A percentile compares a stretch with the other conserved stretches of the same genome.
Evolutionary conservation across 345 rosid genomes (phyloP).

Genomic region (Populus davidiana): DNA sequence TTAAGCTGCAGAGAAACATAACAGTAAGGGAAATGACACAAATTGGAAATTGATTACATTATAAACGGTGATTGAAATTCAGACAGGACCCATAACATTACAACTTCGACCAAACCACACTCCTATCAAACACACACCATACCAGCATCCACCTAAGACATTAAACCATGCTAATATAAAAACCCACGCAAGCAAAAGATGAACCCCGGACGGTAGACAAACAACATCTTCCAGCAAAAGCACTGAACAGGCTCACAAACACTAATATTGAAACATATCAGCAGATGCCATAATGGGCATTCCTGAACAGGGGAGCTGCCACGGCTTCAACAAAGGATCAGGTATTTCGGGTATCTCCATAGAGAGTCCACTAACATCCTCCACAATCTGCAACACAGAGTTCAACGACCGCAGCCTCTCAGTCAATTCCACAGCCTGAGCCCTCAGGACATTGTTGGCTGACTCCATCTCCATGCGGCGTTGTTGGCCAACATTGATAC

Average conservation of each 20-base stretch:
- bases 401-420: conserved; percentile 53
- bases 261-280: conserved; percentile 36
- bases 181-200: neutral
- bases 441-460: conserved; percentile 61
- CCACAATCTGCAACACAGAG: conserved; percentile 57
- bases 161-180: too few relatives aligned
- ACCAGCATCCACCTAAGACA: neutral
- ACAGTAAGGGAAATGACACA: neutral
- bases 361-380: conserved; percentile 48
- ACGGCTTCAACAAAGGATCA: conserved; percentile 48
- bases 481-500: conserved; percentile 28
- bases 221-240: neutral
- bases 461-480: conserved; percentile 52
- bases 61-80: neutral
- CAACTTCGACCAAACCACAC: neutral
- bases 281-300: conserved; percentile 54
- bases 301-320: conserved; percentile 55
- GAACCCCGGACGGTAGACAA: neutral
- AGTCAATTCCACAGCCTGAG: conserved; percentile 62
- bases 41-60: too few relatives aligned
- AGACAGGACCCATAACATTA: neutral
- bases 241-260: neutral
- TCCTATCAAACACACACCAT: neutral
- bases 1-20: neutral
- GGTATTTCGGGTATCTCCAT: conserved; percentile 78